Evolutionary conservation across 78 protist genomes (phyloP).

Genomic region (Cavenderia fasciculata): DNA sequence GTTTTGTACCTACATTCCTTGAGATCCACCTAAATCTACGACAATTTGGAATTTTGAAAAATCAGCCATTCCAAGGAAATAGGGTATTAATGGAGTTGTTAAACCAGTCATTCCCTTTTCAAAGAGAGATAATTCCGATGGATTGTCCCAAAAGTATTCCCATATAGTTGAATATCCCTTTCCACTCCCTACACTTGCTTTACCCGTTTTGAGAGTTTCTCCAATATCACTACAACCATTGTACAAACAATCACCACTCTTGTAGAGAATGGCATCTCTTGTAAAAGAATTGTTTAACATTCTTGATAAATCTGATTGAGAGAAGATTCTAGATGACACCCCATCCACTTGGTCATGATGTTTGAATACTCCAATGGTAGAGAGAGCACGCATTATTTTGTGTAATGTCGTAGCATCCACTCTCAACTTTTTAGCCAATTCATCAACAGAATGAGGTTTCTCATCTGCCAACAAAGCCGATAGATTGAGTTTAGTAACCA

Average conservation of each 20-base stretch:
- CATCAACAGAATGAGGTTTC: not conserved
- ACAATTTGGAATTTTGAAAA: not conserved
- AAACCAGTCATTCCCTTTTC: not conserved
- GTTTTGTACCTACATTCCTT: not conserved
- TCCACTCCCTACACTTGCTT: not conserved
- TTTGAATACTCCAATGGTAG: not conserved
- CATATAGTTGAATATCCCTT: not conserved
- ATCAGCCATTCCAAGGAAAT: not conserved
- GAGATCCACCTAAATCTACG: slow-evolving; percentile 30
- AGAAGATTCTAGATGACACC: not conserved
- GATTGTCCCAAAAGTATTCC: not conserved
- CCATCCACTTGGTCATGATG: not conserved
- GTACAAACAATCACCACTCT: not conserved
- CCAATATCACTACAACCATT: not conserved
- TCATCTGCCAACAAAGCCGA: no score
- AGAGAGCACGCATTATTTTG: not conserved
- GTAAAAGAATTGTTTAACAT: not conserved
- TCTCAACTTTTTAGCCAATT: not conserved
- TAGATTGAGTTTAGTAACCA: no score
- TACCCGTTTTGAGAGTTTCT: not conserved
- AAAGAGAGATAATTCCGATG: not conserved
- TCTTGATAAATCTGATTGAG: not conserved
- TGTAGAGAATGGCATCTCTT: not conserved
- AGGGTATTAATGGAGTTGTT: not conserved
- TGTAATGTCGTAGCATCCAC: not conserved